phyloP scores from a whole-genome alignment of 23 red algal species.

The Gracilariopsis chorda region DNA sequence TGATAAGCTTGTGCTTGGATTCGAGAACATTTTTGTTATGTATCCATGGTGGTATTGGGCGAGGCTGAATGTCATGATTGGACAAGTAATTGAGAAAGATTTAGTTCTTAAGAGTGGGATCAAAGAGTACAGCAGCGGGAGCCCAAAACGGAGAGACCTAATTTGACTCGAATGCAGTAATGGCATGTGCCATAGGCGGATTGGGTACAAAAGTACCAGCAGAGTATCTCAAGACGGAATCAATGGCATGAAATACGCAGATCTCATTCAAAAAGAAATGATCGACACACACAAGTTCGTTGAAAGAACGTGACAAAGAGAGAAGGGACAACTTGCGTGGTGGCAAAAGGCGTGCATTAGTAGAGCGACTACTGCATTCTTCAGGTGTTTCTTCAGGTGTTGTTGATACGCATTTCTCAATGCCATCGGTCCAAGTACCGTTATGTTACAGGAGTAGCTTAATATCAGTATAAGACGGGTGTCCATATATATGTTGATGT shows the following conservation, averaged over 20 bases:
- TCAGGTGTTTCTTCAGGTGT: too few relatives aligned
- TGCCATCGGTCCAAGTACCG: background rate
- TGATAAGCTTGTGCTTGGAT: background rate
- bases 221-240: background rate
- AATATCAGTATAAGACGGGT: conserved; percentile 8
- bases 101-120: conserved; percentile 6
- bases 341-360: background rate
- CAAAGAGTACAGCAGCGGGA: conserved; percentile 10
- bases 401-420: background rate
- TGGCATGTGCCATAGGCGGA: background rate
- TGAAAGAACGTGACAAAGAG: conserved; percentile 13
- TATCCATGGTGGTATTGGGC: background rate
- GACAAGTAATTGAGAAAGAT: background rate
- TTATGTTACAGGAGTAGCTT: background rate
- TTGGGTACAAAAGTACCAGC: background rate
- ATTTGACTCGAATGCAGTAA: background rate
- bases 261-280: conserved; percentile 12
- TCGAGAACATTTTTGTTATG: conserved; percentile 47
- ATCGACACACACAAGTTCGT: conserved; percentile 9
- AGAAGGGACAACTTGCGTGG: background rate
- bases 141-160: conserved; percentile 4
- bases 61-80: background rate
- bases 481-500: conserved; percentile 28
- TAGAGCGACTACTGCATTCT: background rate
- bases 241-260: conserved; percentile 24